These are phyloP conservation scores for Stropharia rugosoannulata DNA, from an alignment of 768 basidiomycete species.

Conservation along the genomic window DNA sequence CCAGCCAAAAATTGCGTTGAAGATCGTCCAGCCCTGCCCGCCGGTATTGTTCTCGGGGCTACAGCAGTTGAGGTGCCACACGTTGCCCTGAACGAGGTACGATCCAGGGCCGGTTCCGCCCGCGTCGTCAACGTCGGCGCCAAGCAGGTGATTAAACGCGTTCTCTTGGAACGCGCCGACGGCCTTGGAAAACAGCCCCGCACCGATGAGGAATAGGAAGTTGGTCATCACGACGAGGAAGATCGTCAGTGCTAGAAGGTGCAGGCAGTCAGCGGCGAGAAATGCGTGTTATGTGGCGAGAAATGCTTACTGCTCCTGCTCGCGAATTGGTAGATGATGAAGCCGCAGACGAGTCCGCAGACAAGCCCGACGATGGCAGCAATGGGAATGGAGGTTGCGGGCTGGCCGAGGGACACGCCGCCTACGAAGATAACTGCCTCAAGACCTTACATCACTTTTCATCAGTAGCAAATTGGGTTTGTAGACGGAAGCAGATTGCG, in stretches of 20 bases:
- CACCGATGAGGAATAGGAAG: slow-evolving; percentile 89
- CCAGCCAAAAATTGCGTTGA: slow-evolving; percentile 87
- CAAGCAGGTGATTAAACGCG: slow-evolving; percentile 66
- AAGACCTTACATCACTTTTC: slow-evolving; percentile 44
- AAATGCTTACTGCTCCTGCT: slow-evolving; percentile 59
- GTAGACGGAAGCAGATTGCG: not conserved
- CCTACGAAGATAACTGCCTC: slow-evolving; percentile 95
- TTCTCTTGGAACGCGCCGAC: slow-evolving; percentile 73
- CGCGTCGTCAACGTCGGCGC: slow-evolving; percentile 67
- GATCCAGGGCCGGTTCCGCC: slow-evolving; percentile 80
- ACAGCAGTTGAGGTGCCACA: slow-evolving; percentile 89
- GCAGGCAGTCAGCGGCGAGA: not conserved
- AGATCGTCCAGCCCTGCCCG: slow-evolving; percentile 73
- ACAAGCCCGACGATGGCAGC: slow-evolving; percentile 85
- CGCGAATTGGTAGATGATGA: slow-evolving; percentile 78
- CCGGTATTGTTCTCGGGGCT: slow-evolving; percentile 54
- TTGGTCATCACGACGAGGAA: slow-evolving; percentile 94
- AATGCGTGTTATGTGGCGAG: no score
- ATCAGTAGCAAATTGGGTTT: not conserved
- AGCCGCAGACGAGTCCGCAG: slow-evolving; percentile 72
- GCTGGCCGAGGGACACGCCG: slow-evolving; percentile 84
- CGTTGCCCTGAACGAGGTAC: slow-evolving; percentile 76
- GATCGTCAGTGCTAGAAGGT: slow-evolving; percentile 59
- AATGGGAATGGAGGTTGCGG: slow-evolving; percentile 85
- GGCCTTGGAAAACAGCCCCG: slow-evolving; percentile 86